phyloP scores from a whole-genome alignment of 1,284 basidiomycete species.

The Trichosporon coremiiforme region DNA sequence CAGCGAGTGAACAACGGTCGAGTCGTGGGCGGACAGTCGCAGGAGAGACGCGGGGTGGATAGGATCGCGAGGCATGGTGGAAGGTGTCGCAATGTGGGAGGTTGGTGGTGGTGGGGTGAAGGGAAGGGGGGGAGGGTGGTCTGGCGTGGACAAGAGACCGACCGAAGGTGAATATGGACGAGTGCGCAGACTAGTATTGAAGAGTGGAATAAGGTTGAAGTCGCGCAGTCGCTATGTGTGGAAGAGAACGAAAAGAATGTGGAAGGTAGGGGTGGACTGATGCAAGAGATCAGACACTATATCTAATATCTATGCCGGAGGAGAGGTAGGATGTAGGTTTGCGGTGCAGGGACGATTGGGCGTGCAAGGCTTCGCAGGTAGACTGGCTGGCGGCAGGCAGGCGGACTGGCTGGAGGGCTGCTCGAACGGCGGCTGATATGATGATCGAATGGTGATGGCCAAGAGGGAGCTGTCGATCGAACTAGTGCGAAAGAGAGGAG shows the following conservation, averaged over 20 bases:
- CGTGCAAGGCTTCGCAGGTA: not conserved
- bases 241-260: slow-evolving; percentile 18
- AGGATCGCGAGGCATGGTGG: slow-evolving; percentile 37
- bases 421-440: slow-evolving; percentile 8
- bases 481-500: slow-evolving; percentile 8
- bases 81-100: not conserved
- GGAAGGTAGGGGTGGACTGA: slow-evolving; percentile 4
- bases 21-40: slow-evolving; percentile 67
- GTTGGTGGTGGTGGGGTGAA: not conserved
- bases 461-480: slow-evolving; percentile 16
- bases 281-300: not conserved
- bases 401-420: not conserved
- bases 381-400: slow-evolving; percentile 7
- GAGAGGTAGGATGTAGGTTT: not conserved
- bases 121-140: not conserved
- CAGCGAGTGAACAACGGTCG: slow-evolving; percentile 60
- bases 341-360: slow-evolving; percentile 4
- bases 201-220: not conserved
- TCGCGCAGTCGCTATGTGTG: not conserved
- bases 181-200: not conserved
- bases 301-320: slow-evolving; percentile 17
- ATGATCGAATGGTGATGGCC: slow-evolving; percentile 15
- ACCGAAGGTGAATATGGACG: not conserved
- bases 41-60: slow-evolving; percentile 66
- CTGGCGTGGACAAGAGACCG: not conserved